Evolutionary conservation across 805 yeast species (phyloP), one percentile per base, ranked within the genome.

Genomic region (Candida michaelii): DNA sequence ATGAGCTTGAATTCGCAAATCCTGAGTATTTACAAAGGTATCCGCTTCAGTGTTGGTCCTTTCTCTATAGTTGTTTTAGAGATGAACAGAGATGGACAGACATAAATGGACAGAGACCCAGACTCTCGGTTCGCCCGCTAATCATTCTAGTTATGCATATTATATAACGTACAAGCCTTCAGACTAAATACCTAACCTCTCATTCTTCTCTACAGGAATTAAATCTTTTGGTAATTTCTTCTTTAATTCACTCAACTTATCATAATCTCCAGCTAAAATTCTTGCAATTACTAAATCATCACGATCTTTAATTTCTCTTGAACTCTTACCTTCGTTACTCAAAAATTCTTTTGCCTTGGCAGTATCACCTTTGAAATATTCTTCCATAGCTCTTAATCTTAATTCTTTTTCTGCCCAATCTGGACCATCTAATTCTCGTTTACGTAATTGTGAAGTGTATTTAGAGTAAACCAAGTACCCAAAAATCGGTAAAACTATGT

Each of bases 401-500:
- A 87, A 77, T 69, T 87, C 95, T 60, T 85, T 79, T 60, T 79
- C 78, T 30, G 95, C 95, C 96, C 96, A 87, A 54, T 81, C 86
- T 46, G 74, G 74, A 54, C 76, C 76, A 23, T 68, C 73, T 29
- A 50, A 47, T 37, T 62, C 71, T 53, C 73, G 61, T 52, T 59
- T 59, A 52, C 59, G 59, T 65, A 62, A 61, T 54, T 70, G 73
- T 21, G 73, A 59, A 34, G 73, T 67, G 59, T 70, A 69, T 58
- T 70, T 70, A 46, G 73, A 59, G 54, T 70, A 79, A 41, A 80
- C 69, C 35, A 85, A 65, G 49, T 80, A 69, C 37, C 79, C 67
- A 58, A 84, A 70, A 18, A 82, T 80, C 14, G 96, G 96, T 45
- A 87, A 76, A 51, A 83, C 84, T 42, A 82, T 69, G 62, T 76